Evolutionary conservation across 2,329 filamentous ascomycete genomes (phyloP).

Genomic region (Intubia oerlemansii): DNA sequence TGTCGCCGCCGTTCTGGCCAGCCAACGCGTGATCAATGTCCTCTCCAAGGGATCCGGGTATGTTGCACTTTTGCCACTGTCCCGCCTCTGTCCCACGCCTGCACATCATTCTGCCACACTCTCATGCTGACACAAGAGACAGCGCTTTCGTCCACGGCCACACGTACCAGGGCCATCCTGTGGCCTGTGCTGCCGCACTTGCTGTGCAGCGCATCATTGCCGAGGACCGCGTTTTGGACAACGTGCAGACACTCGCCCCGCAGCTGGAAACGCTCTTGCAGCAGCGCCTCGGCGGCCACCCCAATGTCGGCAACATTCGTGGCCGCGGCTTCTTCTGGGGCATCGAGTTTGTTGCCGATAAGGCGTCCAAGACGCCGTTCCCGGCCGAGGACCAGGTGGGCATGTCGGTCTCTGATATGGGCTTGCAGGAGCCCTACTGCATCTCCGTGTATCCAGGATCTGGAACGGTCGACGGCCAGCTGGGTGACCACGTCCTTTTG

Average conservation of each 20-base stretch:
- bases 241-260: conserved; percentile 14
- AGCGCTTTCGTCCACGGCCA: conserved; percentile 36
- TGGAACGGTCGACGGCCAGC: conserved; percentile 35
- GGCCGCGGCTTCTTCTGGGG: conserved; percentile 23
- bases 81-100: too few species aligned
- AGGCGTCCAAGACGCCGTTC: conserved; percentile 13
- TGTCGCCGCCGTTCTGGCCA: conserved; percentile 36
- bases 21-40: conserved; percentile 23
- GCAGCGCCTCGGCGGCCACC: conserved; percentile 12
- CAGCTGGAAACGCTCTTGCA: conserved; percentile 13
- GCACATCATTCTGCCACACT: neutral
- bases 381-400: conserved; percentile 13
- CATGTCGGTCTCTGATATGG: conserved; percentile 14
- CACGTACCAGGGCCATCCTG: conserved; percentile 25
- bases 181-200: conserved; percentile 18
- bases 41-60: conserved; percentile 19
- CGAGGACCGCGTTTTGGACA: conserved; percentile 15
- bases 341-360: conserved; percentile 19
- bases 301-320: conserved; percentile 20
- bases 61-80: conserved; percentile 6
- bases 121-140: conserved; percentile 8
- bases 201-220: conserved; percentile 18
- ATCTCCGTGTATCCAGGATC: conserved; percentile 39
- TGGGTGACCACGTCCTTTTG: conserved; percentile 48
- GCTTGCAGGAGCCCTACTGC: conserved; percentile 12